These are phyloP conservation scores for Mucor lusitanicus DNA, from an alignment of 371 early-diverging fungal species.

Conservation along the genomic window DNA sequence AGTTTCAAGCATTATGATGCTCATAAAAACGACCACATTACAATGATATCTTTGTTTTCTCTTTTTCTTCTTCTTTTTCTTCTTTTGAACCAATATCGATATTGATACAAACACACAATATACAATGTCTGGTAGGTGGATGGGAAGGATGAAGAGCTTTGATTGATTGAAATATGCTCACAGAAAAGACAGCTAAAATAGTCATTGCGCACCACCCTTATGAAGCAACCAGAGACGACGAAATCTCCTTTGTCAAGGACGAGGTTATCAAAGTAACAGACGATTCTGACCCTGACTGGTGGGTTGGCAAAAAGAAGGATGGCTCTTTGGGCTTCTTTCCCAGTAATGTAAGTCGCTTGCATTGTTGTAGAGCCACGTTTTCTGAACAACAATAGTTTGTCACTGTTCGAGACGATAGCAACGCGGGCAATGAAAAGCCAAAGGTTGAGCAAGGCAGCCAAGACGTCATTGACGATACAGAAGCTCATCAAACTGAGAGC, in stretches of 20 bases:
- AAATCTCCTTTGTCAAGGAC: constrained; percentile 58
- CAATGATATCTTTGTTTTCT: not conserved
- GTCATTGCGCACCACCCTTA: constrained; percentile 46
- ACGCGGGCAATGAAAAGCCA: not conserved
- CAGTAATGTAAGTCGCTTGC: constrained; percentile 58
- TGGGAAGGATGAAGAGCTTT: not conserved
- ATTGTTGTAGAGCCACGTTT: not conserved
- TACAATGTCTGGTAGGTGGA: not conserved
- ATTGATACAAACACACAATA: not conserved
- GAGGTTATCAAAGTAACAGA: constrained; percentile 61
- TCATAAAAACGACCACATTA: not conserved
- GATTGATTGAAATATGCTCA: not conserved
- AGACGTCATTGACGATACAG: not conserved
- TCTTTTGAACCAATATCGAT: not conserved
- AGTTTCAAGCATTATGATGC: not conserved
- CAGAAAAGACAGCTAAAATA: constrained; percentile 8
- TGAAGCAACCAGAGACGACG: constrained; percentile 55
- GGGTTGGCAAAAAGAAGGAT: constrained; percentile 60
- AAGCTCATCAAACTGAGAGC: not conserved
- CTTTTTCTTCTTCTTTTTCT: not conserved
- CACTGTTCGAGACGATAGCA: not conserved
- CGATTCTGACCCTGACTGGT: constrained; percentile 62
- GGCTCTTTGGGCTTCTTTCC: constrained; percentile 71
- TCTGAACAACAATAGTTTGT: constrained; percentile 4
- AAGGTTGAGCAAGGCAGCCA: not conserved